Evolutionary conservation across 176 grass and related monocot genomes (phyloP), one percentile per base, ranked within the genome.

Genomic region (Paspalum notatum): DNA sequence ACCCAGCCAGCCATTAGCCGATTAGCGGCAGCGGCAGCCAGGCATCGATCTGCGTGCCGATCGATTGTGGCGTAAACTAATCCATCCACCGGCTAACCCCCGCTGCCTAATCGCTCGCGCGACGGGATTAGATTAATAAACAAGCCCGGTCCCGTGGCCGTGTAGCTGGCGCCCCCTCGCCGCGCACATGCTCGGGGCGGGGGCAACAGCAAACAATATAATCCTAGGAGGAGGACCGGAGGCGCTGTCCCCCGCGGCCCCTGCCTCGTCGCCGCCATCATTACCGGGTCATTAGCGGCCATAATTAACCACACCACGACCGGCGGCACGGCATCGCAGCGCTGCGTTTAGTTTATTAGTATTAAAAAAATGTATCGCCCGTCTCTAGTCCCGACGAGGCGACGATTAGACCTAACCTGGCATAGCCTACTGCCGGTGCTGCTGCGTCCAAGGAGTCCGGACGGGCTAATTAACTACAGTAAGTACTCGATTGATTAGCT

Each of bases 381-480:
- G 32, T n/a, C n/a, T n/a, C n/a, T n/a, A n/a, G n/a, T n/a, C n/a
- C n/a, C n/a, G n/a, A n/a, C n/a, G n/a, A n/a, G n/a, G n/a, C n/a
- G n/a, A n/a, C n/a, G n/a, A n/a, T n/a, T n/a, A 43, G 41, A 85
- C 72, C 77, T 72, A 85, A 48, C 69, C 43, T 44, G 21, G 66
- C 40, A 41, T 69, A 22, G 66, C 66, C 42, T 26, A 8, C 72
- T 55, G 26, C 55, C 24, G 9, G 37, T 43, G 80, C 72, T 80
- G 76, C 72, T 65, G 46, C 87, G 11, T 89, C 82, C 77, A 85
- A 89, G 77, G 87, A 82, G 81, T 85, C 87, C 41, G 6, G 44
- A 0, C 12, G 45, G 67, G 32, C n/a, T n/a, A n/a, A n/a, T n/a
- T n/a, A n/a, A n/a, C n/a, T n/a, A n/a, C n/a, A n/a, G n/a, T n/a